Conservation (phyloP, 2,329 filamentous ascomycete genomes). For the Diaporthe sp. region DNA sequence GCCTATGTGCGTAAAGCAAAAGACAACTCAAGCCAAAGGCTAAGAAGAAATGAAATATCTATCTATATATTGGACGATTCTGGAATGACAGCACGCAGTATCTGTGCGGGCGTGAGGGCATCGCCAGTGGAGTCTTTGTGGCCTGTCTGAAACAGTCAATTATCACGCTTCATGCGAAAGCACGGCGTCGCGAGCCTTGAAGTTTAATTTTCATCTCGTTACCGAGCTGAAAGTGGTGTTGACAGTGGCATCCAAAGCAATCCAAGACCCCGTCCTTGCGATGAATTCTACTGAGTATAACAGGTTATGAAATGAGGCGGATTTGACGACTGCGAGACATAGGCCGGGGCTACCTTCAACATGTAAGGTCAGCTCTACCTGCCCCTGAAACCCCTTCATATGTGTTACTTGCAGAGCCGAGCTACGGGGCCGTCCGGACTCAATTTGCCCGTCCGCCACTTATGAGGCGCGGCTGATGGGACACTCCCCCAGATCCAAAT, state of each 20-base stretch:
- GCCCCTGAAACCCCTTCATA: conserved; percentile 9
- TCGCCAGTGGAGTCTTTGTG: not conserved
- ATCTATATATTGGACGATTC: not conserved
- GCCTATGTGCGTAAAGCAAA: not conserved
- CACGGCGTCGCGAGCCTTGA: not conserved
- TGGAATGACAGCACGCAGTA: not conserved
- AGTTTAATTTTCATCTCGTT: not conserved
- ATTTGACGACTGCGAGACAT: not conserved
- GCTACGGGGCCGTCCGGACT: not conserved
- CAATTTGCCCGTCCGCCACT: not conserved
- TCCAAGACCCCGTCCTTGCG: not conserved
- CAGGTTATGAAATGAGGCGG: not conserved
- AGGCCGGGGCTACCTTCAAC: not conserved
- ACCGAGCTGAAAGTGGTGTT: not conserved
- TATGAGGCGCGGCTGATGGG: not conserved
- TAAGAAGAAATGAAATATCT: too few species aligned
- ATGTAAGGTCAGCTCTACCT: not conserved
- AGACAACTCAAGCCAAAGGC: not conserved
- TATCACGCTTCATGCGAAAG: not conserved
- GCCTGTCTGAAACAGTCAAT: not conserved
- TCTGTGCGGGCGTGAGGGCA: not conserved
- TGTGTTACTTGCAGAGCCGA: not conserved
- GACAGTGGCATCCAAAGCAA: not conserved
- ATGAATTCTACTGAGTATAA: not conserved
- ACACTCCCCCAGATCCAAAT: not conserved